Evolutionary conservation across 2,329 filamentous ascomycete species (phyloP).

Genomic region (Akanthomyces muscarius): DNA sequence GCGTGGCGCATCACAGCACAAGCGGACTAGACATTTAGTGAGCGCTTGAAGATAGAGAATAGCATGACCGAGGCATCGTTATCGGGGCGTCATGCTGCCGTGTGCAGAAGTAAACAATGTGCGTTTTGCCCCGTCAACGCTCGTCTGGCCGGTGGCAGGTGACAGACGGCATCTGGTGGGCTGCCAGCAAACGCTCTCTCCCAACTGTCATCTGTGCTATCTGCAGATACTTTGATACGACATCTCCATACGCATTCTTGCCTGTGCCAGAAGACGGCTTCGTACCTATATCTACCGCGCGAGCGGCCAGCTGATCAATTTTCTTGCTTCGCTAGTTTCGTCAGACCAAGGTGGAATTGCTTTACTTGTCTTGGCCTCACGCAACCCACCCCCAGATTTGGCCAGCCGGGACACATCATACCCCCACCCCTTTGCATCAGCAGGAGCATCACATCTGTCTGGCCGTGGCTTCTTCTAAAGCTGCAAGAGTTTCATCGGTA

Average conservation of each 20-base stretch:
- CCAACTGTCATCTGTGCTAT: background rate
- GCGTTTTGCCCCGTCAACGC: too few relatives aligned
- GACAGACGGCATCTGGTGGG: background rate
- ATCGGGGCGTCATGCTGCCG: background rate
- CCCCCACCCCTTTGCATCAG: conserved; percentile 15
- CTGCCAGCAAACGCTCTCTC: conserved; percentile 4
- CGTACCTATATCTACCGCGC: background rate
- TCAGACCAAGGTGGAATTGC: background rate
- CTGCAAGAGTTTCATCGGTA: background rate
- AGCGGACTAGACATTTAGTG: background rate
- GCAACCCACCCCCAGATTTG: conserved; percentile 11
- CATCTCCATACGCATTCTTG: background rate
- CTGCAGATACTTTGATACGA: background rate
- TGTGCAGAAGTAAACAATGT: background rate
- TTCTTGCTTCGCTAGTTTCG: background rate
- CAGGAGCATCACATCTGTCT: background rate
- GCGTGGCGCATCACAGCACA: background rate
- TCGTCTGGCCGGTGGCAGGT: background rate
- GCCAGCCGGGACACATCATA: conserved; percentile 9
- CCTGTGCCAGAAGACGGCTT: background rate
- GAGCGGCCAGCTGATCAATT: conserved; percentile 2
- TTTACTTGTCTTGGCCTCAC: background rate
- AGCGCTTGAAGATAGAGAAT: conserved; percentile 6
- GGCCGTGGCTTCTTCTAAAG: background rate
- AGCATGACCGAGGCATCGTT: background rate